Evolutionary conservation across 1,284 basidiomycete genomes (phyloP), one percentile per base, ranked within the genome.

Genomic region (Trichosporon sp.): DNA sequence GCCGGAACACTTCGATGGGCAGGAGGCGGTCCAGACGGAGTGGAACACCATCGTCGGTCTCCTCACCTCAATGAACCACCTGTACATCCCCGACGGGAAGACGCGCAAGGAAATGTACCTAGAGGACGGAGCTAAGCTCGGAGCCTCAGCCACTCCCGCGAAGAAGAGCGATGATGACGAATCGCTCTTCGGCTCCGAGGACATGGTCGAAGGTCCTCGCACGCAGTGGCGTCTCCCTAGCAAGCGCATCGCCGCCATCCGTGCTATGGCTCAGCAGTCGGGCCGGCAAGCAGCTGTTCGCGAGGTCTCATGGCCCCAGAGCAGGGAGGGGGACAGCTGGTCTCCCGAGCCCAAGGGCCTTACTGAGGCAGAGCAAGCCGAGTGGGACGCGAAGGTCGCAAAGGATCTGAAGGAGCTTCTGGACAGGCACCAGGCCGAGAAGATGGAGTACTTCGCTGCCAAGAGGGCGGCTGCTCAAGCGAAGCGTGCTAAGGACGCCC

Each of bases 1-100:
- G 4, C 59, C 65, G 11, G 65, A 61, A 61, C 76, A 76, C 31
- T 48, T 65, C 4, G 67, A 75, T 12, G 75, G 73, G 1, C 69
- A 76, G 19, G 38, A 59, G 0, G 32, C 59, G 2, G 78, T 78
- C 4, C 69, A 70, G 1, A 65, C 46, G 4, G 70, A 67, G 4
- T 69, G 77, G 1, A 65, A 73, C 10, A 43, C 67, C 3, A 74
- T 78, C 10, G 66, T 74, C 1, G 66, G 71, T 14, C 70, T 71
- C 11, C 61, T 81, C 6, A 68, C 35, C 6, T 74, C 68, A 2
- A 81, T 84, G 77, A 74, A 75, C 40, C 26, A 64, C 5, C 75
- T 83, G 0, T 71, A 68, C n/a, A 70, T 81, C 4, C 84, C 84
- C 1, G 76, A 79, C 6, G 83, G 83, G 12, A 77, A 78, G 71